Base-by-base conservation (phyloP, 768 basidiomycete species). In the Mrakia blollopis region DNA sequence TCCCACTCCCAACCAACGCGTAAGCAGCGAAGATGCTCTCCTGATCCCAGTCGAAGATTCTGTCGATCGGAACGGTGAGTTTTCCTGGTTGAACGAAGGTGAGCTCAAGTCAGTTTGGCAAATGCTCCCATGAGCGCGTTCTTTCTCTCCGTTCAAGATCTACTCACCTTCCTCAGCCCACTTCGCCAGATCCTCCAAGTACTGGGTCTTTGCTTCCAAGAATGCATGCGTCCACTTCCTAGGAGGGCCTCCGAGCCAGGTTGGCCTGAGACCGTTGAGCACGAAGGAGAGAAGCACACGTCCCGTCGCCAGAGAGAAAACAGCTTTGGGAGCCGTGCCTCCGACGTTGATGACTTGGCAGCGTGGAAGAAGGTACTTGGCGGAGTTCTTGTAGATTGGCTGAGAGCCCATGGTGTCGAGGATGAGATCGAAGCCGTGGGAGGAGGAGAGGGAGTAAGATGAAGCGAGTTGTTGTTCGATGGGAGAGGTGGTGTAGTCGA, bases 401-500 rank as follows among this genome's bases (percentile, higher is more conserved):
- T 25, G 25, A 30, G 47, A 50, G 13, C 70, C 14, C 25, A 77
- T 47, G 71, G 54, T 47, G 50, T 77, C 76, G 63, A 67, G 35
- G 61, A 77, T 44, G 37, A 72, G 47, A 57, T 75, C 41, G 75
- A 75, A 72, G 32, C 47, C 71, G 57, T 44, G 71, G 30, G 28
- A 10, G 4, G 61, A 13, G 63, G 30, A 23, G 63, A 35, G 21
- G 28, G 63, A 28, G 54, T 77, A 61, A 60, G 63, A 60, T 7
- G 32, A 21, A 32, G 44, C n/a, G 6, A 77, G 71, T 44, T 73
- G 69, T 2, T 39, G 13, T 0, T 63, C 32, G 25, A 77, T 44
- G 7, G 61, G 23, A 18, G 41, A 44, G 41, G 63, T 65, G 41
- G 61, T 73, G 76, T 77, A 77, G 69, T 72, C 72, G 63, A 77